These are phyloP conservation scores for Penicillium nucicola DNA, from an alignment of 495 filamentous ascomycete genomes.

Conservation along the genomic window DNA sequence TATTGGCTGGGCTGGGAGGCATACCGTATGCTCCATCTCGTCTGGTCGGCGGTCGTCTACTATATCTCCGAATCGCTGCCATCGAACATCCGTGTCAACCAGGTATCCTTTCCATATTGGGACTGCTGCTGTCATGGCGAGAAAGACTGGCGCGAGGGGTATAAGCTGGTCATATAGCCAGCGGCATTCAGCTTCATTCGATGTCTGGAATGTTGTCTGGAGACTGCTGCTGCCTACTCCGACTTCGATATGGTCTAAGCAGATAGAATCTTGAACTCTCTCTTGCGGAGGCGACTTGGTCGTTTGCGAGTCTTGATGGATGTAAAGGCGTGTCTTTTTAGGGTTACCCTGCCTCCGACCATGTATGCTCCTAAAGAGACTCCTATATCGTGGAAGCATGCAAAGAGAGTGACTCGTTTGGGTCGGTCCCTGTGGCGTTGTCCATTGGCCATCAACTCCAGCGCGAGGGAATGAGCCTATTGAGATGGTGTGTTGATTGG, in stretches of 20 bases:
- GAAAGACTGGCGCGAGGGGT: constrained; percentile 78
- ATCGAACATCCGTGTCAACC: constrained; percentile 83
- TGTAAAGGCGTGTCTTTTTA: neutral
- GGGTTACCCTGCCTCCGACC: neutral
- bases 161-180: constrained; percentile 88
- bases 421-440: neutral
- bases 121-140: constrained; percentile 87
- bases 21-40: constrained; percentile 66
- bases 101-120: constrained; percentile 91
- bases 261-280: constrained; percentile 71
- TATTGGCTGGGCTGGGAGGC: constrained; percentile 67
- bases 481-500: constrained; percentile 1
- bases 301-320: neutral
- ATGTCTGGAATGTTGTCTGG: constrained; percentile 91
- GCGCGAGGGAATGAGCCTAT: neutral
- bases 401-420: neutral
- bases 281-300: neutral
- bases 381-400: neutral
- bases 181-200: constrained; percentile 82
- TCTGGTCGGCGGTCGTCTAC: constrained; percentile 84
- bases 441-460: neutral
- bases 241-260: constrained; percentile 93
- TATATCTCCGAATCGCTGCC: constrained; percentile 83
- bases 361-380: neutral
- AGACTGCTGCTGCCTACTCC: constrained; percentile 91